Evolutionary conservation across 495 filamentous ascomycete species (phyloP), one percentile per base, ranked within the genome.

Genomic region (Penicillium antarcticum): DNA sequence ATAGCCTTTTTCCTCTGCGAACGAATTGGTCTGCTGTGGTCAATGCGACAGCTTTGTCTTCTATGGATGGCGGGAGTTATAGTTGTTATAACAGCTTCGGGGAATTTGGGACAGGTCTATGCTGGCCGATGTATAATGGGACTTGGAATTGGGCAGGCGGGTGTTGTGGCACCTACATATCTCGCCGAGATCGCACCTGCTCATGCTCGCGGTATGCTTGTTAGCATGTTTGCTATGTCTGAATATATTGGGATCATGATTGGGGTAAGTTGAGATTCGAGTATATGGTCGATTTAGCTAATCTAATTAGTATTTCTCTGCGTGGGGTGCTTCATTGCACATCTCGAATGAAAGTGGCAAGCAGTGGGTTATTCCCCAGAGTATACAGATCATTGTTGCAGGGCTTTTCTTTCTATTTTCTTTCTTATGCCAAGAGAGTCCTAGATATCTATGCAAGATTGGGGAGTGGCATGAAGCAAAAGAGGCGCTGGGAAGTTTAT

Each of bases 211-310:
- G 82, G 83, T 29, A 68, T 85, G n/a, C 38, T 61, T 32, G 57
- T 85, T 74, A 79, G 76, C 49, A 71, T 79, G 11, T 86, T 84
- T 65, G 79, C 78, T 3, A 81, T 79, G 21, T 78, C 78, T 8
- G 82, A 84, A 14, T 85, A 85, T 55, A 53, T 85, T 37, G 82
- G 82, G 9, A 83, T 87, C 18, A 79, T 85, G 57, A 66, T 84
- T 16, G 65, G 59, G 14, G 58, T 61, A 24, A 43, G 55, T 35
- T 4, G 13, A n/a, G n/a, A 7, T 17, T n/a, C 9, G 7, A 16
- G 10, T 14, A 4, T 1, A 5, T 19, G 6, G 14, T 12, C 17
- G 29, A 13, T 23, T 23, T 34, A 0, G 33, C 51, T 57, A 34
- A 61, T n/a, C 7, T 3, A 23, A 10, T 7, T 41, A 63, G 55